Base-by-base conservation (phyloP, 129 eudicot genomes). In the Kitagawia praeruptora region DNA sequence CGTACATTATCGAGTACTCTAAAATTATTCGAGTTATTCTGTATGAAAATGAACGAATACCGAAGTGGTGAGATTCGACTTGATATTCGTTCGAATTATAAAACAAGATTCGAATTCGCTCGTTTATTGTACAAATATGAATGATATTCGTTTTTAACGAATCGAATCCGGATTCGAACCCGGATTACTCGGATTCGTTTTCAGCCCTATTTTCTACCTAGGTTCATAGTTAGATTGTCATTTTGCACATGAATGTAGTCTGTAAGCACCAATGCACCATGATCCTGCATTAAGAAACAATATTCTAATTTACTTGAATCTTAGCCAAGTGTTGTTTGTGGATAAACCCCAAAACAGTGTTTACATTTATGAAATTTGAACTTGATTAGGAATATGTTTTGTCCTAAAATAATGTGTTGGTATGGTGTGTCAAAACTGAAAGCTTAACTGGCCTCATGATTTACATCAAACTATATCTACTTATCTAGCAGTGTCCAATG, bases 261-360 rank as follows among this genome's bases (percentile, higher is more conserved):
- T 5, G 70, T 53, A 42, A 45, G 58, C 77, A 44, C 77, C 49
- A 74, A 42, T 25, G 58, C 58, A 44, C 77, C 49, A 74, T 11
- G 58, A 45, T 74, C 18, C 45, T 74, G 56, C 77, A 44, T 21
- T 19, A 19, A 19, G 28, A 54, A 54, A 54, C 27, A 54, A 21
- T 54, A 0, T 54, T 21, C 64, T 23, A 19, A 21, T 21, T 21
- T 53, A 53, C 61, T 21, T 54, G 64, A 54, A 54, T 19, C n/a
- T 54, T 21, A 54, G 27, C 27, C 11, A 11, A 8, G 64, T 54
- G 3, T 21, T 54, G 0, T 54, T 21, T 21, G 3, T 54, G 28
- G 8, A 21, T 54, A 5, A 19, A 34, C 46, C 27, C 47, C 13
- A 23, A 13, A 74, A 74, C 5, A 39, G 54, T 44, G 27, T n/a